Evolutionary conservation across 2,329 filamentous ascomycete genomes (phyloP), one percentile per base, ranked within the genome.

Genomic region (Nectriaceae sp.): DNA sequence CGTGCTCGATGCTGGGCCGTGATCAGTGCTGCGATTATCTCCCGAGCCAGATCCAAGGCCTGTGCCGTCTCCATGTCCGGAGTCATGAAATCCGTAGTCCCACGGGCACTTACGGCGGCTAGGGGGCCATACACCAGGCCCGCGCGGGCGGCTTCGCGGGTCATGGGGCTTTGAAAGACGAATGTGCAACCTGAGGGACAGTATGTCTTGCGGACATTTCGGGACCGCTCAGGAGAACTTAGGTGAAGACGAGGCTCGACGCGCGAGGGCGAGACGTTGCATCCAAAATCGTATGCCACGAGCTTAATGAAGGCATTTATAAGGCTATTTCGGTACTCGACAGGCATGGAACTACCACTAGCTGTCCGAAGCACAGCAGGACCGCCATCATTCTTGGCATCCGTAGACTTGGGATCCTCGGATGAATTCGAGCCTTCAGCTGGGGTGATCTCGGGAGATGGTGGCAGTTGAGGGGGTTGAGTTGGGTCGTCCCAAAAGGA

Each of bases 251-350:
- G 75, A 10, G 83, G 83, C 57, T 87, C 83, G 20, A 74, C 70
- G 35, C 82, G 76, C 15, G 83, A 71, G 21, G 77, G 72, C 3
- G 74, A 71, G 41, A 84, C 77, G 55, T 79, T 85, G 65, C 83
- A 86, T 42, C 82, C 80, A 64, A 85, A 87, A 53, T 86, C 82
- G 59, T 86, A 87, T 16, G 82, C 76, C 15, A 87, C 76, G 4
- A 87, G 75, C 63, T 86, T 86, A 47, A 86, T 65, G 47, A 86
- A 85, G 29, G 82, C 76, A 3, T 76, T 74, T 11, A 83, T 56
- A n/a, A 85, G 70, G 45, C 74, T 75, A 46, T 82, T 76, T 22
- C 83, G 78, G 57, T 75, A 78, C 42, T 85, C 80, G 5, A 76
- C 61, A 1, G 83, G 83, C 75, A 85, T 84, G 40, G 76, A 69